Percentiles rank a stretch among this genome's conserved stretches.
Evolutionary conservation across 768 basidiomycete species (phyloP).

Genomic region (Podaxis sp.): DNA sequence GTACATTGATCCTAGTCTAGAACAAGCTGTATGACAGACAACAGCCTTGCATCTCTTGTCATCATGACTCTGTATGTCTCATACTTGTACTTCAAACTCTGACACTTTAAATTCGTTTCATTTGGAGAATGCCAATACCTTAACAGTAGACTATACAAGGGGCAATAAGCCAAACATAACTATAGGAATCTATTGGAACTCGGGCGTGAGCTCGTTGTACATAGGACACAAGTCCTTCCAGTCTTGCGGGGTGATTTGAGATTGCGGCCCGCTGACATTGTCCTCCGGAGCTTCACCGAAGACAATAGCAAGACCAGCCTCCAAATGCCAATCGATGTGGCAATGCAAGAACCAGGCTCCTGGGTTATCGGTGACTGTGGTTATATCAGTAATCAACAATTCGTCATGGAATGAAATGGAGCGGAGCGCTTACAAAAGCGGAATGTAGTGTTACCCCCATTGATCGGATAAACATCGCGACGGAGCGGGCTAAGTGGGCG

Average conservation of each 20-base stretch:
- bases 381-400: no score
- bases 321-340: constrained; percentile 34
- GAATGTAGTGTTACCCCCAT: constrained; percentile 18
- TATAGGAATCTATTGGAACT: constrained; percentile 16
- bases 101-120: no score
- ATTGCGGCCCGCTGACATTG: constrained; percentile 22
- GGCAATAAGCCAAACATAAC: no score
- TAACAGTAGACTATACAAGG: no score
- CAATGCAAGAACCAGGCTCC: constrained; percentile 25
- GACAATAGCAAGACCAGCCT: constrained; percentile 39
- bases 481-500: constrained; percentile 13
- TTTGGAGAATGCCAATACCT: no score
- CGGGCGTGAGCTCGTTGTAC: constrained; percentile 20
- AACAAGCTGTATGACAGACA: not conserved
- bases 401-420: no score
- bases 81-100: not conserved
- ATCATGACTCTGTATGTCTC: not conserved
- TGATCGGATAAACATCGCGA: constrained; percentile 18
- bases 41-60: not conserved
- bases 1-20: not conserved
- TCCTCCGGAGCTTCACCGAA: constrained; percentile 34
- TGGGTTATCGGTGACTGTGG: constrained; percentile 20
- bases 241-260: constrained; percentile 28
- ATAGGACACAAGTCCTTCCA: constrained; percentile 19
- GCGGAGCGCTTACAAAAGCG: constrained; percentile 11